These are phyloP conservation scores for Pyrenophora seminiperda DNA, from an alignment of 2,329 filamentous ascomycete species.

Conservation along the genomic window DNA sequence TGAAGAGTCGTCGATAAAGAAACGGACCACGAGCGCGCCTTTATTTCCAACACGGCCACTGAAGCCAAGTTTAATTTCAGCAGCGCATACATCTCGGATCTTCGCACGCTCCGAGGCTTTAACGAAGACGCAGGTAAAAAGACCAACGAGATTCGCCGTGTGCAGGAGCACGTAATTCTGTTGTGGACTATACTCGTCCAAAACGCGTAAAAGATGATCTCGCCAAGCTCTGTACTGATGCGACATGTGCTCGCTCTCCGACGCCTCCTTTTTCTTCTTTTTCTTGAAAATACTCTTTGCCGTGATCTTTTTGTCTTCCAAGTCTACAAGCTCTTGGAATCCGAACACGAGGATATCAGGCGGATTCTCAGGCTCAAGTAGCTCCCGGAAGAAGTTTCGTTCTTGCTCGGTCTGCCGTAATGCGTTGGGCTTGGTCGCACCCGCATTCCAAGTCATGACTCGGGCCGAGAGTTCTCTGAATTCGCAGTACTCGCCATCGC, in stretches of 20 bases:
- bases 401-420: conserved; percentile 73
- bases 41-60: conserved; percentile 96
- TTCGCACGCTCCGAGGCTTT: conserved; percentile 76
- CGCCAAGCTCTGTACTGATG: conserved; percentile 97
- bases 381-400: conserved; percentile 76
- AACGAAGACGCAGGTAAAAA: conserved; percentile 96
- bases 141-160: conserved; percentile 84
- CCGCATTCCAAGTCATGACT: conserved; percentile 95
- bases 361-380: conserved; percentile 75
- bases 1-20: conserved; percentile 90
- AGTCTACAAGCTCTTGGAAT: conserved; percentile 96
- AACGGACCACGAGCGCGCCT: conserved; percentile 88
- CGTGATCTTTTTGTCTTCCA: conserved; percentile 96
- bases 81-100: conserved; percentile 76
- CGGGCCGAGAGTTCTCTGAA: conserved; percentile 81
- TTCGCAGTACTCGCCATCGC: conserved; percentile 80
- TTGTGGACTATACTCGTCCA: conserved; percentile 81
- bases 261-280: conserved; percentile 79
- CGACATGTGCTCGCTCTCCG: conserved; percentile 88
- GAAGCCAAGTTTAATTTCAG: conserved; percentile 95
- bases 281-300: conserved; percentile 90
- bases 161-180: conserved; percentile 86
- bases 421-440: conserved; percentile 88
- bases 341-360: conserved; percentile 94
- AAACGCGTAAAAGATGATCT: conserved; percentile 79